These are phyloP conservation scores for Daldinia decipiens DNA, from an alignment of 495 filamentous ascomycete genomes.

Conservation along the genomic window DNA sequence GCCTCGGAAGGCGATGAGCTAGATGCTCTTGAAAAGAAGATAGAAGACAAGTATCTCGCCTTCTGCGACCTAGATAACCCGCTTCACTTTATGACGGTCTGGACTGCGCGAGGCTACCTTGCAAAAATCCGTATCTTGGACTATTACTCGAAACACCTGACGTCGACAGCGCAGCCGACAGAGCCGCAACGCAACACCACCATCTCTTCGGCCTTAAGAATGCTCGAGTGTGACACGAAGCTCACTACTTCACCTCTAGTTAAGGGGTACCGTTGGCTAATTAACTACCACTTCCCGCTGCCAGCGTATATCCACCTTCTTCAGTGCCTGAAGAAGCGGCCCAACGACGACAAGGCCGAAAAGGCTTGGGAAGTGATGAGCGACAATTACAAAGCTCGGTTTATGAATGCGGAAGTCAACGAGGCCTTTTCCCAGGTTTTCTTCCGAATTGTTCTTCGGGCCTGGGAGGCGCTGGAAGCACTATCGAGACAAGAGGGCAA, in stretches of 20 bases:
- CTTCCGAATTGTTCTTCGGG: not conserved
- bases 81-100: not conserved
- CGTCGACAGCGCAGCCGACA: not conserved
- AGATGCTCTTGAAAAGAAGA: not conserved
- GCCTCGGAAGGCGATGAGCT: not conserved
- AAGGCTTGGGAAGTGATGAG: not conserved
- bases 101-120: not conserved
- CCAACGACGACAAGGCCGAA: not conserved
- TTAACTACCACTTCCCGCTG: not conserved
- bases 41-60: not conserved
- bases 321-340: not conserved
- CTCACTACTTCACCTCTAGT: not conserved
- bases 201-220: not conserved
- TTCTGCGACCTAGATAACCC: slow-evolving; percentile 2
- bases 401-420: not conserved
- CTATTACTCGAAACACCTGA: not conserved
- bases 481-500: not conserved
- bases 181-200: not conserved
- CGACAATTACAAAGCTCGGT: not conserved
- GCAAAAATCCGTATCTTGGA: not conserved
- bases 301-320: not conserved
- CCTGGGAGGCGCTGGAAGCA: not conserved
- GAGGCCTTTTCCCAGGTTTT: not conserved
- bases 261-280: not conserved
- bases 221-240: not conserved